Percentiles rank a stretch among this genome's conserved stretches.
Conservation (phyloP, 192 early-diverging fungal species). For the Entophlyctis luteolus region DNA sequence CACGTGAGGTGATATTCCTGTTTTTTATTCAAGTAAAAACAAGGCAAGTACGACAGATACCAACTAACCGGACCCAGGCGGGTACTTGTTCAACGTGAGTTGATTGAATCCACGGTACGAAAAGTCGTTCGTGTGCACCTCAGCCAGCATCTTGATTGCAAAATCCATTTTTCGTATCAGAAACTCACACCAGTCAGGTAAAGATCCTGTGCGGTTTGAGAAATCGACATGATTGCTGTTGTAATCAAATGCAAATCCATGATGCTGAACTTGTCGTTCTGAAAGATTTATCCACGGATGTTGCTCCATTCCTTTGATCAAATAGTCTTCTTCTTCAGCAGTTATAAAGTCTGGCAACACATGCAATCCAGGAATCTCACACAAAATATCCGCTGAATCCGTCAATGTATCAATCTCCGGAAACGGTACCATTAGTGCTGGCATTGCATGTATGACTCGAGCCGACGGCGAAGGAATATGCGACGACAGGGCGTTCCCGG, state of each 20-base stretch:
- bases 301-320: slow-evolving; percentile 30
- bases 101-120: slow-evolving; percentile 32
- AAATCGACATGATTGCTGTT: slow-evolving; percentile 18
- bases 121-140: background rate
- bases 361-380: slow-evolving; percentile 22
- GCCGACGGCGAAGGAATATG: background rate
- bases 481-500: background rate
- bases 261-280: slow-evolving; percentile 26
- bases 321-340: slow-evolving; percentile 33
- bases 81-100: slow-evolving; percentile 49
- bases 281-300: slow-evolving; percentile 19
- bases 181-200: slow-evolving; percentile 18
- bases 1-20: slow-evolving; percentile 45
- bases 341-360: slow-evolving; percentile 40
- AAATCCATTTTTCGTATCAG: slow-evolving; percentile 1
- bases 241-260: slow-evolving; percentile 27
- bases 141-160: background rate
- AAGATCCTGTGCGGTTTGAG: background rate
- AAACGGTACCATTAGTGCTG: slow-evolving; percentile 10
- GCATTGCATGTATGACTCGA: background rate
- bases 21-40: background rate
- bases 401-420: slow-evolving; percentile 1
- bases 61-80: slow-evolving; percentile 34
- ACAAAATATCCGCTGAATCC: slow-evolving; percentile 16
- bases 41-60: background rate